phyloP scores from a whole-genome alignment of 306 rosid species.

The Lathyrus aphaca region DNA sequence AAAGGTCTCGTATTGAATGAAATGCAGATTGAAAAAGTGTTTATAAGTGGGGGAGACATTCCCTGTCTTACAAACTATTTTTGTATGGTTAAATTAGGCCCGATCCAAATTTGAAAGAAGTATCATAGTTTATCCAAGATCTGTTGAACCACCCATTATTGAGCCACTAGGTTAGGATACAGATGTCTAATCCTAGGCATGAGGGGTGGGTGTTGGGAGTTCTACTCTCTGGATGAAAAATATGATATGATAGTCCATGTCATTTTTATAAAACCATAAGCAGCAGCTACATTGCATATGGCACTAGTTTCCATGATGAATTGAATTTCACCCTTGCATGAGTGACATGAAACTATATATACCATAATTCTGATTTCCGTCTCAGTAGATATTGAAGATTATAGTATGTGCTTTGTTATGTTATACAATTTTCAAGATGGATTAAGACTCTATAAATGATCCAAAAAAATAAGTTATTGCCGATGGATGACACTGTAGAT shows the following conservation, averaged over 20 bases:
- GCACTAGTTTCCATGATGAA: slow-evolving; percentile 9
- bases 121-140: neutral
- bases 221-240: neutral
- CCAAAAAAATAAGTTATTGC: too few species aligned
- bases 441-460: too few species aligned
- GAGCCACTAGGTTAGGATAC: neutral
- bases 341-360: neutral
- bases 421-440: too few species aligned
- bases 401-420: too few species aligned
- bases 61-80: neutral
- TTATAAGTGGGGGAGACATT: neutral
- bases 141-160: neutral
- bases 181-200: neutral
- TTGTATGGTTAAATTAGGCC: neutral
- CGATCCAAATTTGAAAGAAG: neutral
- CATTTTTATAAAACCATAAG: neutral
- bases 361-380: too few species aligned
- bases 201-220: neutral
- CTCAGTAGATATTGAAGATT: too few species aligned
- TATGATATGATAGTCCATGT: neutral
- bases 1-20: neutral
- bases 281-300: slow-evolving; percentile 16
- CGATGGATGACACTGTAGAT: too few species aligned
- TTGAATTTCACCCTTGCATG: slow-evolving; percentile 13
- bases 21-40: neutral